phyloP scores from a whole-genome alignment of 345 rosid species.

The Sisymbrium irio region DNA sequence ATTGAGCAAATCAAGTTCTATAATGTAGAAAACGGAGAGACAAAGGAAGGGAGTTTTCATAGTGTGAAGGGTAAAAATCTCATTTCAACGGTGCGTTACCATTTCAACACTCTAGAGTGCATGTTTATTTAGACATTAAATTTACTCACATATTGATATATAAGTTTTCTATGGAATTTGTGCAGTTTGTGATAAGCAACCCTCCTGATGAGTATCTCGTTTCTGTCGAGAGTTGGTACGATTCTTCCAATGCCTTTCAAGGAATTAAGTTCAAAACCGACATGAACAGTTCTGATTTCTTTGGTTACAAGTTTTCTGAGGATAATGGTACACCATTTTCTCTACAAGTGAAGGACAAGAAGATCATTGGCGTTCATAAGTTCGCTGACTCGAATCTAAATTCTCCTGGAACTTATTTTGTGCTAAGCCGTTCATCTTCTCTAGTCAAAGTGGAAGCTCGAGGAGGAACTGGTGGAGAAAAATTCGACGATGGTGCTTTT shows the following conservation, averaged over 20 bases:
- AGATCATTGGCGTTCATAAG: constrained; percentile 20
- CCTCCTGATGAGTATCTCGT: constrained; percentile 15
- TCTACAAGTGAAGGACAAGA: constrained; percentile 16
- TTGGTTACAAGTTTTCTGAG: constrained; percentile 1
- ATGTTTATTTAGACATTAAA: background rate
- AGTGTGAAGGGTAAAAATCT: background rate
- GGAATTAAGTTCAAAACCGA: constrained; percentile 22
- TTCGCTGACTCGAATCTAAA: background rate
- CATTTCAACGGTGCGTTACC: background rate
- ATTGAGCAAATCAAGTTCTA: constrained; percentile 6
- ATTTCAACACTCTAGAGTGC: background rate
- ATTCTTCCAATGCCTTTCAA: constrained; percentile 3
- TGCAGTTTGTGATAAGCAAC: constrained; percentile 9
- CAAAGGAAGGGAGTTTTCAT: background rate
- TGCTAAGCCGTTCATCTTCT: background rate
- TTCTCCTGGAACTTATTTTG: constrained; percentile 29
- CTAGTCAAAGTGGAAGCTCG: background rate
- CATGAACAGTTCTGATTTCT: constrained; percentile 2
- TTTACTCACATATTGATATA: background rate
- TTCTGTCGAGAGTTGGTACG: constrained; percentile 11
- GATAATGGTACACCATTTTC: constrained; percentile 21
- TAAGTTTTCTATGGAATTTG: background rate
- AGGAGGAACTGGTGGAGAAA: constrained; percentile 19
- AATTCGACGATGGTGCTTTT: constrained; percentile 17
- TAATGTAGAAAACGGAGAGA: background rate